Conservation (phyloP, 331 rosid species). For the Acacia pycnantha region DNA sequence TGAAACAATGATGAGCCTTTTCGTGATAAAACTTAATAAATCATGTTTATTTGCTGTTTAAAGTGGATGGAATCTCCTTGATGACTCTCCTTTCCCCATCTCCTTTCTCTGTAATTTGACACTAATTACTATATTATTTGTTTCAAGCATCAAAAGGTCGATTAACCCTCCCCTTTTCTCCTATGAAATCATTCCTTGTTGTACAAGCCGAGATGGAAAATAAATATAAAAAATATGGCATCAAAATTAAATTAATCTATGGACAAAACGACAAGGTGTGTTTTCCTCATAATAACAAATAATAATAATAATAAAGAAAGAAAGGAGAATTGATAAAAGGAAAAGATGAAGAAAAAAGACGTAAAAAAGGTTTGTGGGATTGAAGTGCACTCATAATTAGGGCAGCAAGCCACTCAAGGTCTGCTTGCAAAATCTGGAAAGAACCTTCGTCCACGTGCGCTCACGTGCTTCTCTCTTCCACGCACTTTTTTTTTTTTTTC, state of each 20-base stretch:
- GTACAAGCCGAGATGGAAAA: neutral
- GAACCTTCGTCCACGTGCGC: slow-evolving; percentile 41
- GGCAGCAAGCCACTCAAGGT: neutral
- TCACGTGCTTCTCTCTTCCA: slow-evolving; percentile 34
- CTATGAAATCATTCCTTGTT: neutral
- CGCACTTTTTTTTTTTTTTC: neutral
- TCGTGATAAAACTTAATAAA: neutral
- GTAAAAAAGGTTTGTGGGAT: neutral
- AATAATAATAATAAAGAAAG: neutral
- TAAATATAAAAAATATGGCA: neutral
- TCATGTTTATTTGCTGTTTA: neutral
- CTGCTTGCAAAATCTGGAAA: slow-evolving; percentile 24
- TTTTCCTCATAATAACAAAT: neutral
- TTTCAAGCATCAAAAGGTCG: neutral
- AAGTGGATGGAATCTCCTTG: neutral
- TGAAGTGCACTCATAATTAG: slow-evolving; percentile 23
- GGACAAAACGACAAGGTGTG: neutral
- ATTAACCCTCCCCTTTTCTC: neutral
- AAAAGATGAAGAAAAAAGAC: neutral
- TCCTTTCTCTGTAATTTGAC: neutral
- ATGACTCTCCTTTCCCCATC: neutral
- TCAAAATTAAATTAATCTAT: neutral
- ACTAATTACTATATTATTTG: neutral
- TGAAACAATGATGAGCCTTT: neutral
- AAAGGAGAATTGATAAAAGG: neutral